Conservation (phyloP, 2,329 filamentous ascomycete species). For the Neonectria punicea region DNA sequence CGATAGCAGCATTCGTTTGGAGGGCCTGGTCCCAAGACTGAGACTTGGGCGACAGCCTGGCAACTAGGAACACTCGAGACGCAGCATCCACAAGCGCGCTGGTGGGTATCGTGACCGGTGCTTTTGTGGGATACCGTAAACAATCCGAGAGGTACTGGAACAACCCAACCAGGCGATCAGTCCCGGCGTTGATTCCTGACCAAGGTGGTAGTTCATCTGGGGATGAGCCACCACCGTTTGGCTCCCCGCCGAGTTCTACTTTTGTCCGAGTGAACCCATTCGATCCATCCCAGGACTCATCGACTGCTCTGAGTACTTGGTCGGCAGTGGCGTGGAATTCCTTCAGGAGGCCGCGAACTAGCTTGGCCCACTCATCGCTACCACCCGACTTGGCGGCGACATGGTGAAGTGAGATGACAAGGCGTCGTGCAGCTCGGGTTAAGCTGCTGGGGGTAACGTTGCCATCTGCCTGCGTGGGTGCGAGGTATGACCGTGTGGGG, state of each 20-base stretch:
- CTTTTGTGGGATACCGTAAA: slow-evolving; percentile 71
- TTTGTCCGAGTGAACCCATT: slow-evolving; percentile 58
- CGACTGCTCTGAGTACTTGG: slow-evolving; percentile 79
- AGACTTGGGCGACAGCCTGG: slow-evolving; percentile 60
- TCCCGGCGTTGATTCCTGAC: slow-evolving; percentile 79
- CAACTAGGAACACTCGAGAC: slow-evolving; percentile 75
- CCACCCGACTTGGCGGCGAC: slow-evolving; percentile 84
- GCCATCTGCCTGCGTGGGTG: slow-evolving; percentile 68
- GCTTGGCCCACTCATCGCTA: slow-evolving; percentile 80
- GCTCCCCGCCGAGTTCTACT: slow-evolving; percentile 58
- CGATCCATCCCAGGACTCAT: slow-evolving; percentile 83
- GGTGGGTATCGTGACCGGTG: slow-evolving; percentile 73
- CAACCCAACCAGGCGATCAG: slow-evolving; percentile 74
- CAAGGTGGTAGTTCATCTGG: slow-evolving; percentile 71
- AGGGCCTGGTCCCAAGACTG: slow-evolving; percentile 61
- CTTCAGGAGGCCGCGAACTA: slow-evolving; percentile 69
- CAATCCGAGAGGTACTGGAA: slow-evolving; percentile 73
- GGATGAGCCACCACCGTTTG: slow-evolving; percentile 57
- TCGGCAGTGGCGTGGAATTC: slow-evolving; percentile 78
- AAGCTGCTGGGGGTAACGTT: slow-evolving; percentile 62
- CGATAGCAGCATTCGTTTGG: slow-evolving; percentile 77
- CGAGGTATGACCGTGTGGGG: slow-evolving; percentile 69
- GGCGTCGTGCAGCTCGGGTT: slow-evolving; percentile 66
- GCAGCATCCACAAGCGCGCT: slow-evolving; percentile 75
- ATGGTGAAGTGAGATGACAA: slow-evolving; percentile 78